Base-by-base conservation (phyloP, 1,284 basidiomycete species). In the Thelephora terrestris region DNA sequence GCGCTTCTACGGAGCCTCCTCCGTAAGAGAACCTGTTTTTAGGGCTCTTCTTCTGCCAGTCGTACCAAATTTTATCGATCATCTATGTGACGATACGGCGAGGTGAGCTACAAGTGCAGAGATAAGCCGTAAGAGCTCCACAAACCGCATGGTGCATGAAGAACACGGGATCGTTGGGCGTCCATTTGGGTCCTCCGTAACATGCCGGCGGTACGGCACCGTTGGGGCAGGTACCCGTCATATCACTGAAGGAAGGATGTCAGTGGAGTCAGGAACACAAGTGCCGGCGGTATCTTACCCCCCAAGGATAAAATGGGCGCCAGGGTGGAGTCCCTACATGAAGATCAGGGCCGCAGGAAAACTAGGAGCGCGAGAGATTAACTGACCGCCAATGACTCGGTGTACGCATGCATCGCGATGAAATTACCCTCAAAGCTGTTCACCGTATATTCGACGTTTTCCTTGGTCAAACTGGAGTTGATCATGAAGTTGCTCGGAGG, bases 31-130 rank as follows among this genome's bases (percentile, higher is more conserved):
- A 57, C 46, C 53, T 56, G 56, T 65, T 66, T 7, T 40, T 43
- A 1, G 53, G 35, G 49, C 63, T 38, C n/a, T 50, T 52, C 49
- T 57, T 51, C 52, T 69, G 68, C 68, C 68, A 70, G 46, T 68
- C 63, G 32, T 52, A 64, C 67, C 67, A 70, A 6, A 69, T 50
- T 51, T 65, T 66, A 52, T 69, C 67, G 16, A 69, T 58, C 66
- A 69, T 69, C 67, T 68, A 36, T 20, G n/a, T n/a, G n/a, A n/a
- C n/a, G n/a, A n/a, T n/a, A n/a, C n/a, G n/a, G n/a, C n/a, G n/a
- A n/a, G n/a, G n/a, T n/a, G n/a, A n/a, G n/a, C n/a, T n/a, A 32
- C 25, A 36, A 17, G 23, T 18, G 20, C 27, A 46, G 20, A 49
- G 24, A 17, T 18, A 17, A 18, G 17, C 2, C n/a, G n/a, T n/a